Conservation (phyloP, 179 eudicot genomes). For the Dionaea muscipula region DNA sequence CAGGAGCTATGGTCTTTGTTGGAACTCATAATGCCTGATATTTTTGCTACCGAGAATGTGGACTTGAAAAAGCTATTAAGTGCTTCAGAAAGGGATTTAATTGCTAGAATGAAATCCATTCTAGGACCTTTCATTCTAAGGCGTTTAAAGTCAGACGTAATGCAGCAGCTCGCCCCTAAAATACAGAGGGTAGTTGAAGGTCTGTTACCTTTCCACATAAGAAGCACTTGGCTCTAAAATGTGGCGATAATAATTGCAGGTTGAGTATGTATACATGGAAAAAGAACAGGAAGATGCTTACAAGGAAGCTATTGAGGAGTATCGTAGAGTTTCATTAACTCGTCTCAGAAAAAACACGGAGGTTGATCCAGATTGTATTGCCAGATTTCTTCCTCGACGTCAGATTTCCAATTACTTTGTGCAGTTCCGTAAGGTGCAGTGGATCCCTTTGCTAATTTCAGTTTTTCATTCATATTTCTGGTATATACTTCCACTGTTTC, state of each 20-base stretch:
- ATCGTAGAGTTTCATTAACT: slow-evolving; percentile 53
- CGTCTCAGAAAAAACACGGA: slow-evolving; percentile 42
- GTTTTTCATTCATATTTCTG: neutral
- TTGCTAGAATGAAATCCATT: slow-evolving; percentile 88
- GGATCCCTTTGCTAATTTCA: neutral
- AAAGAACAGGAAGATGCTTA: slow-evolving; percentile 66
- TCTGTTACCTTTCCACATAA: slow-evolving; percentile 3
- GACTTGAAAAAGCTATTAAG: slow-evolving; percentile 78
- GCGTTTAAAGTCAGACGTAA: slow-evolving; percentile 90
- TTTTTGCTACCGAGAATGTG: slow-evolving; percentile 78
- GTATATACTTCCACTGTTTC: too few species aligned
- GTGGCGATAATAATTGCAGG: slow-evolving; percentile 26
- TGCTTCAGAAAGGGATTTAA: slow-evolving; percentile 60
- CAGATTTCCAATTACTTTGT: slow-evolving; percentile 92
- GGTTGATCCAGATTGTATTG: slow-evolving; percentile 16
- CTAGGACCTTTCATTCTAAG: slow-evolving; percentile 90
- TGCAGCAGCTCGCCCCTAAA: slow-evolving; percentile 89
- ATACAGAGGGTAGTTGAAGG: slow-evolving; percentile 48
- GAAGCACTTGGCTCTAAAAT: neutral
- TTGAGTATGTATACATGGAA: slow-evolving; percentile 66
- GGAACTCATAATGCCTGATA: slow-evolving; percentile 96
- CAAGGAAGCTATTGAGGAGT: slow-evolving; percentile 77
- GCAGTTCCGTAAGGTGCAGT: slow-evolving; percentile 83
- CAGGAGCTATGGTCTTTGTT: slow-evolving; percentile 97
- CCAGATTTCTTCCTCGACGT: slow-evolving; percentile 57